Evolutionary conservation across 1,284 basidiomycete species (phyloP).

Genomic region (Moesziomyces sp.): DNA sequence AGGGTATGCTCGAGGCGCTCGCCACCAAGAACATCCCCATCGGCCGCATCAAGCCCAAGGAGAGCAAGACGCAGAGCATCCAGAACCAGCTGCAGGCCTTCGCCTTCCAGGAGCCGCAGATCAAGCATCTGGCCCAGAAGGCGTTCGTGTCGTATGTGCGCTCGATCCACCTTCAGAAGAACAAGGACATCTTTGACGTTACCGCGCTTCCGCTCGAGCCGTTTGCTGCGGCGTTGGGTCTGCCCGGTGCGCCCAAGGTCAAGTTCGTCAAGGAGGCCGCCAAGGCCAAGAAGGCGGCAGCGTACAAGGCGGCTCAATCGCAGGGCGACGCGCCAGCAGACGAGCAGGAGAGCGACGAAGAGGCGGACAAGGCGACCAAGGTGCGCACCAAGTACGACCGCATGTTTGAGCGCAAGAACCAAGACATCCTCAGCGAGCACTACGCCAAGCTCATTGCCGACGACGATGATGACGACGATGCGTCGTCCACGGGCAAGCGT

Average conservation of each 20-base stretch:
- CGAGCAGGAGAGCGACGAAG: conserved; percentile 63
- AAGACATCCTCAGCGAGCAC: conserved; percentile 89
- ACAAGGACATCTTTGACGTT: conserved; percentile 91
- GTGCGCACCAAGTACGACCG: conserved; percentile 89
- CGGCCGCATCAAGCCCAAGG: conserved; percentile 86
- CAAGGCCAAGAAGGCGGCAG: conserved; percentile 78
- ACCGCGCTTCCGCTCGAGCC: conserved; percentile 82
- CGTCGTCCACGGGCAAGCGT: conserved; percentile 19
- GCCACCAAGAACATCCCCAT: conserved; percentile 76
- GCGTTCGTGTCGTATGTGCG: conserved; percentile 96
- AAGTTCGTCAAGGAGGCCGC: conserved; percentile 83
- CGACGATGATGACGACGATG: conserved; percentile 22
- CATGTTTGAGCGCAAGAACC: conserved; percentile 97
- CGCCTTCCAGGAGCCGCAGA: conserved; percentile 93
- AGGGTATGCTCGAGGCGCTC: conserved; percentile 82
- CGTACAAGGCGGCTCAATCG: conserved; percentile 53
- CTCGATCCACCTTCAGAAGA: conserved; percentile 90
- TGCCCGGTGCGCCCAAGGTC: conserved; percentile 95
- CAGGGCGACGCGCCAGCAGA: conserved; percentile 11
- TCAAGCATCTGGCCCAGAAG: conserved; percentile 97
- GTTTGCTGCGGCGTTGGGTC: conserved; percentile 88
- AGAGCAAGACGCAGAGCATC: conserved; percentile 87
- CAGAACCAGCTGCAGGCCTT: conserved; percentile 90
- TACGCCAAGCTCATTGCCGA: conserved; percentile 85
- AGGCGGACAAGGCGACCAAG: conserved; percentile 40